Base-by-base conservation (phyloP, 2,329 filamentous ascomycete species). In the Coniella lustricola region DNA sequence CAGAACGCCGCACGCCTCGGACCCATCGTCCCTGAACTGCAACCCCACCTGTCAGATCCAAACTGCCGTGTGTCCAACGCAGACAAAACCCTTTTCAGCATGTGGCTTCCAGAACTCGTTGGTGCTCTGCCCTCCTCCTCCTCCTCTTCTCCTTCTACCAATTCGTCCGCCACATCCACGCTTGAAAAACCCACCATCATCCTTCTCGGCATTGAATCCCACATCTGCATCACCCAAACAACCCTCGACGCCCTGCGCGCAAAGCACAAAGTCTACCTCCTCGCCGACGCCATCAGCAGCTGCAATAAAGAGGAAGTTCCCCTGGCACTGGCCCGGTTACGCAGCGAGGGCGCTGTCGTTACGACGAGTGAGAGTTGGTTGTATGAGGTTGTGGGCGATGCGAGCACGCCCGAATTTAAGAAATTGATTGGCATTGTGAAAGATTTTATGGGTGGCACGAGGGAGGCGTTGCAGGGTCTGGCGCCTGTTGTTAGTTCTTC, bases 141-240 rank as follows among this genome's bases (percentile, higher is more conserved):
- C n/a, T 14, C 33, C 14, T 35, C 33, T 35, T 35, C 33, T 4
- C 13, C 33, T 16, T 51, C 64, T 2, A 57, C 62, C 10, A 33
- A 55, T 35, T 38, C 56, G 3, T 45, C 61, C 3, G 55, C 67
- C 54, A 31, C n/a, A n/a, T n/a, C n/a, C n/a, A n/a, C n/a, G n/a
- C n/a, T n/a, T n/a, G n/a, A 58, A 39, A 57, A 67, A 17, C 53
- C 60, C 1, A 77, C 84, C 58, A 77, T 89, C 46, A 84, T 87
- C 48, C 81, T 97, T 54, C 84, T 95, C 14, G 91, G 91, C 33
- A 95, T 97, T 62, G 91, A 97, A 69, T 80, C 81, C 35, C 91
- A 97, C 68, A 93, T 97, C 63, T 97, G 91, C 72, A 82, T 97
- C 25, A 90, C 88, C 52, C 91, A 97, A 74, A 96, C 91, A 36